Evolutionary conservation across 177 flowering plant species (phyloP).

Genomic region (Vitis hybrid): DNA sequence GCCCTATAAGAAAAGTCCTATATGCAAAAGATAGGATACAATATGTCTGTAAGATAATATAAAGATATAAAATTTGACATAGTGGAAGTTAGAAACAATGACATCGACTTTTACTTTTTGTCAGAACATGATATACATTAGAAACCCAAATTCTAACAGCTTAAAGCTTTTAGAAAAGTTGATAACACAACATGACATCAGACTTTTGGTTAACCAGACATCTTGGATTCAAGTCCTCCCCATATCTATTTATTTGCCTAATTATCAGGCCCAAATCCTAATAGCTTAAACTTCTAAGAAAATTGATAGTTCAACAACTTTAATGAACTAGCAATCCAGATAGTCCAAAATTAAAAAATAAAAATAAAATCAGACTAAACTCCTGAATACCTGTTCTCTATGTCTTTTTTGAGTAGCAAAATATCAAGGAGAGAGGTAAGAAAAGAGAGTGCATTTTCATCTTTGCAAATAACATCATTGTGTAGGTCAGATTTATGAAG

Average conservation of each 20-base stretch:
- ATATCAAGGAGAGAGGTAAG: constrained; percentile 83
- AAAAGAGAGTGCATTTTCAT: constrained; percentile 36
- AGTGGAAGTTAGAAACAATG: no score
- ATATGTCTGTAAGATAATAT: not conserved
- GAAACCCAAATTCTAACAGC: no score
- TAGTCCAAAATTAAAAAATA: not conserved
- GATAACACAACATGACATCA: no score
- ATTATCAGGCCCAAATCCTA: no score
- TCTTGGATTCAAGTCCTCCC: no score
- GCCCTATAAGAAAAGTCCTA: constrained; percentile 63
- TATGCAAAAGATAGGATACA: constrained; percentile 4
- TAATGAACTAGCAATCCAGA: not conserved
- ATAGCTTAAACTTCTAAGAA: not conserved
- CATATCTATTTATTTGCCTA: no score
- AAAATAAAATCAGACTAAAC: not conserved
- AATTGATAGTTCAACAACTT: not conserved
- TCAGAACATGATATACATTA: no score
- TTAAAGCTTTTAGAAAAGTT: no score
- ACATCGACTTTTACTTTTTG: no score
- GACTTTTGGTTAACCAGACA: no score
- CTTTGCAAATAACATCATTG: constrained; percentile 23
- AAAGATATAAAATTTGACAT: not conserved
- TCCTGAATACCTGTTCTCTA: constrained; percentile 53
- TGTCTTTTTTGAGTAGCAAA: constrained; percentile 74
- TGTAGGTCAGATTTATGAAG: constrained; percentile 12